Base-by-base conservation (phyloP, 805 yeast species). In the Priceomyces castillae region DNA sequence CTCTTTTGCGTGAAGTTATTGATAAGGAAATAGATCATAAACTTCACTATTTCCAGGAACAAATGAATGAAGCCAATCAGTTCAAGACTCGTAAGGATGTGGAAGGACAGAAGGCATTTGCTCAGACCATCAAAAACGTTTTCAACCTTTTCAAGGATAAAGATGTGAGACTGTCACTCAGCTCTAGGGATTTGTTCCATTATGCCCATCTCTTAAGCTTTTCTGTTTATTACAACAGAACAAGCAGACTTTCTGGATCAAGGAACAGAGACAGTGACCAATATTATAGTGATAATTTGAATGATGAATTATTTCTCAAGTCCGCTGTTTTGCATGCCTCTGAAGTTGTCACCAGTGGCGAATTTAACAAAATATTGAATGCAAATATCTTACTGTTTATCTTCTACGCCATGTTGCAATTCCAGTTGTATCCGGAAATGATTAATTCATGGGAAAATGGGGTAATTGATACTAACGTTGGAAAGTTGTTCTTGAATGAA, bases 391-490 rank as follows among this genome's bases (percentile, higher is more conserved):
- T 69, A 34, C 56, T 56, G 44, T 52, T 48, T 41, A 53, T 65
- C 26, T 56, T 66, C 46, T 58, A 51, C 40, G 56, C 71, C 35
- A 64, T 71, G 72, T 51, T 49, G 56, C 88, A 83, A 57, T 72
- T 80, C 48, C 74, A 77, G 38, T 69, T 82, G 46, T 73, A 77
- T 37, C 72, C 77, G 41, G 90, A 85, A 61, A 82, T 86, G 40
- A 76, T 84, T 37, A 72, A 76, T 46, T 73, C 83, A 46, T 86
- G 94, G 94, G 85, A 82, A 53, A 63, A 74, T 15, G 84, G 84
- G 23, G 79, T 77, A 49, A 71, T 73, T 51, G 71, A 66, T 46
- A 62, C 67, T 3, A 49, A 56, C 3, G 59, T 66, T 37, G 64
- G 78, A 52, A 46, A 56, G 30, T 59, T 76, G 15, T 84, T 80